These are phyloP conservation scores for Arachis monticola DNA, from an alignment of 331 rosid species.

Conservation along the genomic window DNA sequence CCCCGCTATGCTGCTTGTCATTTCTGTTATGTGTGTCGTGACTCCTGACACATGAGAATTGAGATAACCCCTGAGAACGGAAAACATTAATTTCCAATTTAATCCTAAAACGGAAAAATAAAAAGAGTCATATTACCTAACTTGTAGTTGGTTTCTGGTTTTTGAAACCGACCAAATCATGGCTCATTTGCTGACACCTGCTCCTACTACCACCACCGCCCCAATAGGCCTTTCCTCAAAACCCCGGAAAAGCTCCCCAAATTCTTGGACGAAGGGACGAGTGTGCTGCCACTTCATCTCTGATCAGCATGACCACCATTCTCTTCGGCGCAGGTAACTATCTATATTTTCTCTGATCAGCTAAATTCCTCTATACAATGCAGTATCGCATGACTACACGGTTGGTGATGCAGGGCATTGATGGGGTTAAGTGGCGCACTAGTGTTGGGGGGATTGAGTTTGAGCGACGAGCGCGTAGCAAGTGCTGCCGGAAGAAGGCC, in stretches of 20 bases:
- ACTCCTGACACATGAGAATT: too few relatives aligned
- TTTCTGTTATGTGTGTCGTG: background rate
- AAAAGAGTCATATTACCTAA: background rate
- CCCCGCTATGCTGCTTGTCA: background rate
- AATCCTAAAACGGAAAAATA: background rate
- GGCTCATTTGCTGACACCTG: constrained; percentile 63
- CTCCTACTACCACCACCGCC: constrained; percentile 54
- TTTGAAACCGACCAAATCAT: constrained; percentile 32
- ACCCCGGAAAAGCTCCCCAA: constrained; percentile 23
- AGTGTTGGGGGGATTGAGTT: constrained; percentile 48
- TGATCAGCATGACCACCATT: constrained; percentile 13
- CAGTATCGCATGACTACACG: background rate
- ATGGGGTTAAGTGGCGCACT: constrained; percentile 56
- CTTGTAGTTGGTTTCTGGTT: background rate
- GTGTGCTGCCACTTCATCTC: constrained; percentile 28
- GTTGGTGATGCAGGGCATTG: constrained; percentile 52
- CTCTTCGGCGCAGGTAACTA: constrained; percentile 46
- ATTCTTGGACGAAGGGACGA: constrained; percentile 19
- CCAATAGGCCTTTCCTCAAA: constrained; percentile 41
- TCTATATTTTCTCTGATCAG: background rate
- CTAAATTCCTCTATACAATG: background rate
- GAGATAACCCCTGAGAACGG: constrained; percentile 25
- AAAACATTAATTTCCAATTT: background rate
- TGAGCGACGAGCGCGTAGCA: constrained; percentile 49
- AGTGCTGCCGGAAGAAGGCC: constrained; percentile 78